Base-by-base conservation (phyloP, 371 early-diverging fungal genomes). In the Mortierella sp. region DNA sequence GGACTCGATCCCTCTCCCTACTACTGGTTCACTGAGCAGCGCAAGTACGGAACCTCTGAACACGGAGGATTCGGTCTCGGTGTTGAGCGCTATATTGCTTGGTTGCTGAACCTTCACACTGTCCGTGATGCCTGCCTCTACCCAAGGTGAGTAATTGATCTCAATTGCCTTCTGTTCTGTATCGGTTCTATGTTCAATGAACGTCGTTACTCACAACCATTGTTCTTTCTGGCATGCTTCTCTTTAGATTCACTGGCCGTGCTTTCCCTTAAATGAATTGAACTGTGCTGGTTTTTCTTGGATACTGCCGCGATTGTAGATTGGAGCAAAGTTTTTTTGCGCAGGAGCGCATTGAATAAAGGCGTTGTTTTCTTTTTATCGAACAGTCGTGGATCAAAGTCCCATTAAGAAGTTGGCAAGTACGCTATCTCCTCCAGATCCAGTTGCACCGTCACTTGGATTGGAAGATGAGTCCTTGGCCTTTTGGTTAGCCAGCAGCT, bases 61-160 rank as follows among this genome's bases (percentile, higher is more conserved):
- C 99, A 99, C 76, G 99, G 99, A 80, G 99, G 99, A 49, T 99
- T 95, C 79, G 99, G 99, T 54, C 90, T 99, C 47, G 99, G 99
- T 67, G 87, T 99, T 60, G 99, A 99, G 82, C 95, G 99, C 58
- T 96, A 98, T 86, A 83, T 99, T 50, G 98, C 99, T 59, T 99
- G 99, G 95, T 73, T 99, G 54, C 88, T 98, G 78, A 92, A 95
- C 89, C 93, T 98, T 48, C 90, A 86, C 83, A 93, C 94, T 51
- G 98, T 99, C 31, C 88, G 95, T 67, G 98, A 99, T 52, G 90
- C 95, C 68, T 93, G 93, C 80, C 83, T 99, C 67, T 99, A 99
- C 84, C 99, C 99, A 63, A 89, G 99, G 61, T 98, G 52, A 64
- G 41, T 27, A 46, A 26, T 27, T 10, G 24, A 18, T 57, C 21